Conservation (phyloP, 805 yeast species). For the Cyberlindnera amylophila region DNA sequence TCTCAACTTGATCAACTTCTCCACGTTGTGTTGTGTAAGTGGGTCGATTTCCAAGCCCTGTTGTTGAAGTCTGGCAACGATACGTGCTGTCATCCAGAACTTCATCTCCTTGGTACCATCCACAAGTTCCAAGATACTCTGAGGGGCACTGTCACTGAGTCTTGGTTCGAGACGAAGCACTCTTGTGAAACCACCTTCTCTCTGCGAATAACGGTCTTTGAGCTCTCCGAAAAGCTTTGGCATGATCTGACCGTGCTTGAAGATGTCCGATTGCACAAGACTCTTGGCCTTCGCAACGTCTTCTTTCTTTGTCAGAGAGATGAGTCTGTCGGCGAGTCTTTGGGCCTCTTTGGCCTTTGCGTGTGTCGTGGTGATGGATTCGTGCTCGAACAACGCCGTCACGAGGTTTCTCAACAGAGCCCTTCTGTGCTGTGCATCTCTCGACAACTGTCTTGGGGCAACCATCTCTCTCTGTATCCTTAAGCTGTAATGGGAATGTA, state of each 20-base stretch:
- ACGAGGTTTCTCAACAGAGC: slow-evolving; percentile 63
- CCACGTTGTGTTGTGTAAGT: slow-evolving; percentile 54
- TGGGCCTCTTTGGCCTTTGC: slow-evolving; percentile 74
- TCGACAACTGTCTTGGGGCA: slow-evolving; percentile 25
- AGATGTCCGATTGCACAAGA: slow-evolving; percentile 38
- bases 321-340: slow-evolving; percentile 56
- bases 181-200: slow-evolving; percentile 84
- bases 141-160: slow-evolving; percentile 85
- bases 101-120: slow-evolving; percentile 70
- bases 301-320: slow-evolving; percentile 52
- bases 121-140: slow-evolving; percentile 82
- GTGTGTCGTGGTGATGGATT: slow-evolving; percentile 65
- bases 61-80: slow-evolving; percentile 73
- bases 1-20: slow-evolving; percentile 43
- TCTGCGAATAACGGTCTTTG: slow-evolving; percentile 54
- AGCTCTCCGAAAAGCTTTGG: slow-evolving; percentile 69
- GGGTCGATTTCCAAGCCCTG: slow-evolving; percentile 52
- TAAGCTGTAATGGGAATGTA: too few species aligned
- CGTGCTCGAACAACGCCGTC: slow-evolving; percentile 64
- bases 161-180: slow-evolving; percentile 81
- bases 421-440: slow-evolving; percentile 26
- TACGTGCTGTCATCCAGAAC: slow-evolving; percentile 73
- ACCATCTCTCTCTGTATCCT: slow-evolving; percentile 15
- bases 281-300: slow-evolving; percentile 28
- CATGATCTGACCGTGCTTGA: slow-evolving; percentile 45